Evolutionary conservation across 371 early-diverging fungal genomes (phyloP).

Genomic region (Batkoa obscura): DNA sequence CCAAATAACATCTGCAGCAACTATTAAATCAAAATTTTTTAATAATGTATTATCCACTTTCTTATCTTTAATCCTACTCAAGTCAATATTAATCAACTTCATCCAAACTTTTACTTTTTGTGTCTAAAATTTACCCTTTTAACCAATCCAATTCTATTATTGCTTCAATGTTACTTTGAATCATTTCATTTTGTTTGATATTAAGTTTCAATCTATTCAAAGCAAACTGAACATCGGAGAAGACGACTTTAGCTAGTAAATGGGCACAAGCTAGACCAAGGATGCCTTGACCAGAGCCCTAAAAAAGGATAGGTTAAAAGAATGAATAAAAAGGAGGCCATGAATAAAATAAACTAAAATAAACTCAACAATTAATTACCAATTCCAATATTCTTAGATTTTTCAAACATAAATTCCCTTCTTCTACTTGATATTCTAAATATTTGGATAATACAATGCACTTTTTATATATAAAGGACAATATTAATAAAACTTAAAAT

Average conservation of each 20-base stretch:
- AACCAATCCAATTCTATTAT: constrained; percentile 7
- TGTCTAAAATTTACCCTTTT: neutral
- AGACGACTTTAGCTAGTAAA: constrained; percentile 10
- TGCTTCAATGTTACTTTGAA: neutral
- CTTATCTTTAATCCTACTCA: neutral
- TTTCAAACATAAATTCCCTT: constrained; percentile 5
- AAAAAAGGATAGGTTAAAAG: neutral
- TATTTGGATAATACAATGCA: constrained; percentile 14
- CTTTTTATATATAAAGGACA: neutral
- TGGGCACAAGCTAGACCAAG: constrained; percentile 11
- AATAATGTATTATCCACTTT: neutral
- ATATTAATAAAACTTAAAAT: too few relatives aligned
- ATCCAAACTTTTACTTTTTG: neutral
- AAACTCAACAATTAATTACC: constrained; percentile 5
- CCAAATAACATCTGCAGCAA: constrained; percentile 28
- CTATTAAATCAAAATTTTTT: constrained; percentile 14
- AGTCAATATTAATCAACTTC: neutral
- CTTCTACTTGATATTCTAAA: constrained; percentile 10
- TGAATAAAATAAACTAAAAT: neutral
- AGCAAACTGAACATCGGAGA: constrained; percentile 11
- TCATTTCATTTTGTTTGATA: constrained; percentile 9
- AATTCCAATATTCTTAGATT: constrained; percentile 11
- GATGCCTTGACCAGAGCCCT: constrained; percentile 16
- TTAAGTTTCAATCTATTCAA: constrained; percentile 7
- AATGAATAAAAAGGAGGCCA: too few relatives aligned